A percentile compares a stretch with the other conserved stretches of the same genome.
These are phyloP conservation scores for Lactifluus piperatus DNA, from an alignment of 768 basidiomycete species.

Conservation along the genomic window DNA sequence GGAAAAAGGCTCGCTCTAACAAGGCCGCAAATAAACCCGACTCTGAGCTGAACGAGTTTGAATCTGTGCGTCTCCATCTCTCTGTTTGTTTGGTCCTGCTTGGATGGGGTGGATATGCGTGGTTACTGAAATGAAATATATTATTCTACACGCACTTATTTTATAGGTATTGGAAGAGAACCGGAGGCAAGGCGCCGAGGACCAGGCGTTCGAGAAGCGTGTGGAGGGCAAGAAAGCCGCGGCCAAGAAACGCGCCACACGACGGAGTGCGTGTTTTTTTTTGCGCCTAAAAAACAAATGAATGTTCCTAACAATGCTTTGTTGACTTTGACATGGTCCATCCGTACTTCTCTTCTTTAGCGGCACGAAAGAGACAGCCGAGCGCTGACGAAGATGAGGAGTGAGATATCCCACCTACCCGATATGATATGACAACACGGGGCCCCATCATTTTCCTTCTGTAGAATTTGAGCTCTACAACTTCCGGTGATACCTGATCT, in stretches of 20 bases:
- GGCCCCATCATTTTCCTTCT: too few species aligned
- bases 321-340: too few species aligned
- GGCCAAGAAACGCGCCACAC: too few species aligned
- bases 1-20: constrained; percentile 60
- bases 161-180: constrained; percentile 76
- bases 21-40: constrained; percentile 92
- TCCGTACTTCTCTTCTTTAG: neutral
- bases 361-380: constrained; percentile 3
- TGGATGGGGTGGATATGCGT: too few species aligned
- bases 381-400: constrained; percentile 13
- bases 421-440: too few species aligned
- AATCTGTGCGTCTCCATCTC: constrained; percentile 42
- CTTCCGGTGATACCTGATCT: neutral
- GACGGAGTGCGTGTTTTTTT: too few species aligned
- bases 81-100: neutral
- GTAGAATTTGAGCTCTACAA: too few species aligned
- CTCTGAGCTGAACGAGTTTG: constrained; percentile 90
- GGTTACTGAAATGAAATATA: too few species aligned
- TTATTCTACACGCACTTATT: too few species aligned
- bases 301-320: too few species aligned
- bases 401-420: neutral
- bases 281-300: too few species aligned
- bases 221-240: constrained; percentile 28
- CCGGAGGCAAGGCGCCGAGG: constrained; percentile 70
- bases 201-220: constrained; percentile 81